Evolutionary conservation across 495 filamentous ascomycete species (phyloP).

Genomic region (Hypoxylon lienhwacheense): DNA sequence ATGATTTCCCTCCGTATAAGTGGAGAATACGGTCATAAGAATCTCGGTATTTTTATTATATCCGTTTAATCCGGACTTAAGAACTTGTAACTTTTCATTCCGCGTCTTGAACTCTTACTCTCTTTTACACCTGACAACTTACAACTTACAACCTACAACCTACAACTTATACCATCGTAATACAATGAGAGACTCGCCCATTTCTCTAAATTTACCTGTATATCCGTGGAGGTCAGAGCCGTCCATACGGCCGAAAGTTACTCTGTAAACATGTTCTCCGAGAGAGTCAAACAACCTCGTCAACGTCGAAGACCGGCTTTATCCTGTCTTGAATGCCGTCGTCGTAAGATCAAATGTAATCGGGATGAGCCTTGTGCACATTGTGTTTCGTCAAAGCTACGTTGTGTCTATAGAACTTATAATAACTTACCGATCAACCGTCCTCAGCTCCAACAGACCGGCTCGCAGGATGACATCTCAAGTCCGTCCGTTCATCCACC

Average conservation of each 20-base stretch:
- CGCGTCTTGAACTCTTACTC: no score
- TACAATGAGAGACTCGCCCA: no score
- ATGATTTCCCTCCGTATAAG: background rate
- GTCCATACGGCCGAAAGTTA: conserved; percentile 16
- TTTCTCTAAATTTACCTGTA: no score
- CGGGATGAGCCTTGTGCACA: conserved; percentile 48
- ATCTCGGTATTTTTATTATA: conserved; percentile 6
- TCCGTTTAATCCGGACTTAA: conserved; percentile 11
- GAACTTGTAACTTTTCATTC: no score
- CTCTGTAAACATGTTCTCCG: conserved; percentile 9
- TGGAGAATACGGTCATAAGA: conserved; percentile 14
- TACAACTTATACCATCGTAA: background rate
- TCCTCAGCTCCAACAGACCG: background rate
- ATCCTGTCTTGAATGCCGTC: conserved; percentile 52
- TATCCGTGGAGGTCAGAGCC: no score
- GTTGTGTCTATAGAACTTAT: conserved; percentile 31
- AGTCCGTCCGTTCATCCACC: conserved; percentile 7
- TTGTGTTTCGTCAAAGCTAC: conserved; percentile 40
- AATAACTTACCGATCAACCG: conserved; percentile 3
- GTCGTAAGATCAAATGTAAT: conserved; percentile 57
- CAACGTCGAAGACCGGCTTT: conserved; percentile 44
- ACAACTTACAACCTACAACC: background rate
- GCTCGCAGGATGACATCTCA: background rate
- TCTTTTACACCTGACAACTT: background rate
- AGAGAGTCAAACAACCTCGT: conserved; percentile 32